These are phyloP conservation scores for Rhizomucor miehei DNA, from an alignment of 371 early-diverging fungal species.

Conservation along the genomic window DNA sequence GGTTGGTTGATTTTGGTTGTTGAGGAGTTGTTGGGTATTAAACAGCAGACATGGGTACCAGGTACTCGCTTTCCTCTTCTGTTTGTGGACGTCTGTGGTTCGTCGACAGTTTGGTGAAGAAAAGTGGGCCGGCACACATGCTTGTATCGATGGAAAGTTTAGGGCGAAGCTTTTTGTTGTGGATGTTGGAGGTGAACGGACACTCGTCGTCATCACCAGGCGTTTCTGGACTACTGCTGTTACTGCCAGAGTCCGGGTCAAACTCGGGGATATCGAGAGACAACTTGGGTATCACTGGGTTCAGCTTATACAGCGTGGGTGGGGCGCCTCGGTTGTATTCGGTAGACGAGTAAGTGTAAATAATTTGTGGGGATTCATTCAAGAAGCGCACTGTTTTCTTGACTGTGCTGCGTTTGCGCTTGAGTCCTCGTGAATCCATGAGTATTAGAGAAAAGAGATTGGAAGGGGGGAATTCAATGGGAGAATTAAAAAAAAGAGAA, in stretches of 20 bases:
- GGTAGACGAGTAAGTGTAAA: conserved; percentile 13
- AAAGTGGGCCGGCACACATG: conserved; percentile 18
- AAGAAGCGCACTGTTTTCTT: conserved; percentile 14
- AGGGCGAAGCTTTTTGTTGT: conserved; percentile 3
- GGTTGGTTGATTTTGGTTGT: no score
- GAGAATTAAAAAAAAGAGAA: conserved; percentile 7
- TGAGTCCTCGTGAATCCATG: conserved; percentile 11
- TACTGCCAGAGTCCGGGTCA: neutral
- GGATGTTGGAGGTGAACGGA: neutral
- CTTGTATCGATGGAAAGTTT: conserved; percentile 20
- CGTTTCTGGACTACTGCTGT: conserved; percentile 15
- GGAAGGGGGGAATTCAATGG: neutral
- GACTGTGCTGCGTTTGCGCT: conserved; percentile 10
- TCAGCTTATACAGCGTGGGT: conserved; percentile 11
- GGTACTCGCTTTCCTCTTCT: conserved; percentile 10
- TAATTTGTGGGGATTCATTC: neutral
- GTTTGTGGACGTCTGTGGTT: conserved; percentile 7
- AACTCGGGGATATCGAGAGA: conserved; percentile 14
- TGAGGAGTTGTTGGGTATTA: no score
- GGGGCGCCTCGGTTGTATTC: conserved; percentile 17
- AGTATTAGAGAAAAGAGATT: neutral
- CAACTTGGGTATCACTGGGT: conserved; percentile 12
- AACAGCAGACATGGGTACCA: conserved; percentile 16
- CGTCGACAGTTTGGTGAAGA: conserved; percentile 18
- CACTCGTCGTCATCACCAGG: conserved; percentile 5